These are phyloP conservation scores for Lepiota brunneoincarnata DNA, from an alignment of 768 basidiomycete species.

Conservation along the genomic window DNA sequence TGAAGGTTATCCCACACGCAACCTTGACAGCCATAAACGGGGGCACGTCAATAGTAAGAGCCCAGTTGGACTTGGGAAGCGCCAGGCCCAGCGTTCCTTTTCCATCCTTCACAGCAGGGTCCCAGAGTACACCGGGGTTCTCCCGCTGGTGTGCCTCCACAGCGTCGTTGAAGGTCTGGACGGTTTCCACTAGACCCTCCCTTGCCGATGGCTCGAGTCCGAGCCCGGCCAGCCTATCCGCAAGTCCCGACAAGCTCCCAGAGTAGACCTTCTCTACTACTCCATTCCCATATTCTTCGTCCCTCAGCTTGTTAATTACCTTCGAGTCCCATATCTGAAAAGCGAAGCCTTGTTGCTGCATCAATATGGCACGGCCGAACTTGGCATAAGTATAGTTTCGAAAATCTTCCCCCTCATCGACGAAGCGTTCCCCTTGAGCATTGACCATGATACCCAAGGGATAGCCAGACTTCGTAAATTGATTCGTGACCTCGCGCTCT, in stretches of 20 bases:
- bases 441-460: constrained; percentile 73
- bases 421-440: constrained; percentile 53
- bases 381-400: constrained; percentile 74
- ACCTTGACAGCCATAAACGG: constrained; percentile 69
- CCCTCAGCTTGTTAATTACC: constrained; percentile 40
- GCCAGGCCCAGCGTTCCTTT: constrained; percentile 47
- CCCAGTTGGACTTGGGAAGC: constrained; percentile 69
- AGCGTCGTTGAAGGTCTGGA: constrained; percentile 51
- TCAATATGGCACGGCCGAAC: constrained; percentile 58
- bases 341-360: constrained; percentile 55
- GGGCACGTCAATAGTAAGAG: constrained; percentile 45
- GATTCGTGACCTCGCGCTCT: constrained; percentile 59
- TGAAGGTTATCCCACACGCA: constrained; percentile 70
- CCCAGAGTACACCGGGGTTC: constrained; percentile 40
- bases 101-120: constrained; percentile 65
- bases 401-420: constrained; percentile 72
- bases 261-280: constrained; percentile 56
- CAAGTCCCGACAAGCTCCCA: constrained; percentile 46
- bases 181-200: constrained; percentile 40
- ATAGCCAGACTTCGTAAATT: constrained; percentile 73
- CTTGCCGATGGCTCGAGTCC: constrained; percentile 40
- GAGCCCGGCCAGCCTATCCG: constrained; percentile 37
- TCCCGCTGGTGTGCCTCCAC: constrained; percentile 34
- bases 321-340: constrained; percentile 67
- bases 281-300: constrained; percentile 65